phyloP scores from a whole-genome alignment of 352 stramenopile genomes.

The Blastocystis sp. region DNA sequence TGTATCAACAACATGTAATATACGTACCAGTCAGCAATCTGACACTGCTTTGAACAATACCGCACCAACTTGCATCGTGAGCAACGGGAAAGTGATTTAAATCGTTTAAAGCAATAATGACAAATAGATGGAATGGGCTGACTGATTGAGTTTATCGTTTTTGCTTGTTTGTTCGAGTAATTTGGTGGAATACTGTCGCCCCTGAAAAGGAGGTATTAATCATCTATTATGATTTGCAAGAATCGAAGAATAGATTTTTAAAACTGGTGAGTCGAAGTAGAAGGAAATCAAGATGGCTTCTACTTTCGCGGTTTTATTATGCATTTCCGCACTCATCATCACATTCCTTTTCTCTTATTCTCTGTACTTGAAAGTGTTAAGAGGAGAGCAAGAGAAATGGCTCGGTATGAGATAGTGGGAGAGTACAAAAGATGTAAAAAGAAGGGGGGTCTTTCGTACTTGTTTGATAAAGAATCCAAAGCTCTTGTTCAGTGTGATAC shows the following conservation, averaged over 20 bases:
- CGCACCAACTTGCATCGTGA: constrained; percentile 7
- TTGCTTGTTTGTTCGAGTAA: no score
- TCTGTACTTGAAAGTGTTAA: no score
- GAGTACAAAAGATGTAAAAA: background rate
- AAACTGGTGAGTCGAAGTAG: no score
- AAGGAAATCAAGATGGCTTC: background rate
- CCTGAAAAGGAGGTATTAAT: no score
- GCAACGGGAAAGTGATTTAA: background rate
- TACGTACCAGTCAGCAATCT: constrained; percentile 30
- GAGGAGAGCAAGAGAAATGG: no score
- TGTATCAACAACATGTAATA: background rate
- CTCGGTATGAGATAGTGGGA: background rate
- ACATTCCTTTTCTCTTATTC: background rate
- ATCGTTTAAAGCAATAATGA: constrained; percentile 46
- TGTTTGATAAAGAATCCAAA: constrained; percentile 41
- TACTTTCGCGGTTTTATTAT: background rate
- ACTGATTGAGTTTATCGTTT: no score
- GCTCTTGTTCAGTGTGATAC: constrained; percentile 9
- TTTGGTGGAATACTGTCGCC: no score
- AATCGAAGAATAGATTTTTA: no score
- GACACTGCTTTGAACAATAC: constrained; percentile 56
- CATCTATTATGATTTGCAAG: no score
- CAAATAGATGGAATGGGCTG: background rate
- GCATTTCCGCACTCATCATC: background rate
- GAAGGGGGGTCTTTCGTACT: background rate